Evolutionary conservation across 177 flowering plant genomes (phyloP).

Genomic region (Vitis hybrid): DNA sequence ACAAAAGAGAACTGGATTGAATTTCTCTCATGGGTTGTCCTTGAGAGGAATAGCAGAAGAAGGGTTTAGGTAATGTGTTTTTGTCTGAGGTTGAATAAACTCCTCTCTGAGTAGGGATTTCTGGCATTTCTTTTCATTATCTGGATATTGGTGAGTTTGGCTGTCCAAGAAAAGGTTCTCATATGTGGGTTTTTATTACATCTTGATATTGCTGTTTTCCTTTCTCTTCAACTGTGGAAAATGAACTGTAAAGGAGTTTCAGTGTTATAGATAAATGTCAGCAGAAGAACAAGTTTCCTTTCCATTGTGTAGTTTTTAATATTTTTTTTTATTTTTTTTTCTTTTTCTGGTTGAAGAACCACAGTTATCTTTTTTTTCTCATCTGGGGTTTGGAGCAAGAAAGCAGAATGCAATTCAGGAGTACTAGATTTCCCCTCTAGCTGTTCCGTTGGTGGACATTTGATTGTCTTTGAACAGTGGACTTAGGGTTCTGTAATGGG

Average conservation of each 20-base stretch:
- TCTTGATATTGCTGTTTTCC: constrained; percentile 1
- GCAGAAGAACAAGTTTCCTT: background rate
- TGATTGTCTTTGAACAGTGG: background rate
- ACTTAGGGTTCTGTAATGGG: constrained; percentile 18
- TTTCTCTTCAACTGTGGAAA: background rate
- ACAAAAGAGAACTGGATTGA: background rate
- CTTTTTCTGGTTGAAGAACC: no score
- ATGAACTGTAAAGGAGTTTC: background rate
- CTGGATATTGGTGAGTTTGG: constrained; percentile 11
- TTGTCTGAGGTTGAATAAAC: background rate
- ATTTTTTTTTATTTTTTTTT: no score
- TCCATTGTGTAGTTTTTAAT: background rate
- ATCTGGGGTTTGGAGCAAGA: background rate
- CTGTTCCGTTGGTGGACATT: background rate
- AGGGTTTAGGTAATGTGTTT: background rate
- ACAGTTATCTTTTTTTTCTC: background rate
- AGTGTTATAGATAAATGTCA: background rate
- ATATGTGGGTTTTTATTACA: no score
- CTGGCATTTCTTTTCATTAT: background rate
- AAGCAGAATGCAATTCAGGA: background rate
- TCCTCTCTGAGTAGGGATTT: constrained; percentile 1
- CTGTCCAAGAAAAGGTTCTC: no score
- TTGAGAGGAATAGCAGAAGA: no score
- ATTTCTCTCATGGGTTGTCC: background rate
- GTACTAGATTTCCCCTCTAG: background rate